These are phyloP conservation scores for Elsinoe arachidis DNA, from an alignment of 2,329 filamentous ascomycete species.

Conservation along the genomic window DNA sequence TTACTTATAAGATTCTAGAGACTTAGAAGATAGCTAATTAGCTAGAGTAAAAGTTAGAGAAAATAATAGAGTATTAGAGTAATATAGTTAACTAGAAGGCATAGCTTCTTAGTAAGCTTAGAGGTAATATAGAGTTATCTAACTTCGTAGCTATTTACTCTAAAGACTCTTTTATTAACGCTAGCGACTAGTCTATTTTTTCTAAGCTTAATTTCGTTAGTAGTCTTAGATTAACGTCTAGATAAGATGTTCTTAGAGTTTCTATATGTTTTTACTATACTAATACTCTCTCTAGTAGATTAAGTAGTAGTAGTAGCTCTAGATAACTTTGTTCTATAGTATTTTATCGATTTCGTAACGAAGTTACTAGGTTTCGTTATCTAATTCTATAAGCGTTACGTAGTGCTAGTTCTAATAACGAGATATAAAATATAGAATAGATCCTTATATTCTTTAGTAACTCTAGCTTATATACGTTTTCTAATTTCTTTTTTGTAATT, in stretches of 20 bases:
- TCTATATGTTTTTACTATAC: constrained; percentile 4
- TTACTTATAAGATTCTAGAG: too few species aligned
- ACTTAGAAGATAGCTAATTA: too few species aligned
- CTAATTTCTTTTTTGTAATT: constrained; percentile 8
- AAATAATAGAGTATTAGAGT: too few species aligned
- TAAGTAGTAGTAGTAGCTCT: neutral
- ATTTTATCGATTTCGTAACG: constrained; percentile 1
- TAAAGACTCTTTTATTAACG: too few species aligned
- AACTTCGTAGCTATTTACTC: too few species aligned
- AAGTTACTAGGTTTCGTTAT: neutral
- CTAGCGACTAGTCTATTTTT: too few species aligned
- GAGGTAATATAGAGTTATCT: too few species aligned
- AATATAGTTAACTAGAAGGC: too few species aligned
- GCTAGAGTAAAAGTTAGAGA: too few species aligned
- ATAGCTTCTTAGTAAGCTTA: too few species aligned
- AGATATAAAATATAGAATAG: constrained; percentile 17
- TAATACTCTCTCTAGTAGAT: constrained; percentile 9
- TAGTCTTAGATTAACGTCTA: too few species aligned
- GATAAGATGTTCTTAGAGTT: constrained; percentile 4
- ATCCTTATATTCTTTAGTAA: constrained; percentile 13
- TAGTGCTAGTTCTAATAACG: constrained; percentile 11
- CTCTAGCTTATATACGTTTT: constrained; percentile 13
- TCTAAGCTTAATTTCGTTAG: too few species aligned
- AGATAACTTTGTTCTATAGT: neutral
- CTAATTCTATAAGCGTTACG: neutral